Evolutionary conservation across 1,139 yeast genomes (phyloP).

Genomic region (Yamadazyma siamensis): DNA sequence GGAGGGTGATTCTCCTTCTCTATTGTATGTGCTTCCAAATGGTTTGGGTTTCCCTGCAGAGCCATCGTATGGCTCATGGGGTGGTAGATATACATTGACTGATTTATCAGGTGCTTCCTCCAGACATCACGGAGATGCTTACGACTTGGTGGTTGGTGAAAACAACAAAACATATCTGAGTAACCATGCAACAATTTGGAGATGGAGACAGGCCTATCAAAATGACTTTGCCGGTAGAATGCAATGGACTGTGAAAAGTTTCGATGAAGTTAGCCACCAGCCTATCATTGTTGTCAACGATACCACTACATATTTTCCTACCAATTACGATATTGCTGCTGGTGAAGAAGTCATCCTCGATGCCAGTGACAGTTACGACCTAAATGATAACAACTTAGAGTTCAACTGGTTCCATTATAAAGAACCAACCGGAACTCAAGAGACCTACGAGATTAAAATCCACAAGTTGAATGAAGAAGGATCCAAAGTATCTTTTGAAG

Average conservation of each 20-base stretch:
- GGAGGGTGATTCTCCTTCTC: conserved; percentile 27
- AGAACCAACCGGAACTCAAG: conserved; percentile 16
- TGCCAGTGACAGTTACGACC: conserved; percentile 18
- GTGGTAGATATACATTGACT: conserved; percentile 19
- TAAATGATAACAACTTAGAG: conserved; percentile 13
- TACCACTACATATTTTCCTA: conserved; percentile 12
- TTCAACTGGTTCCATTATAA: conserved; percentile 19
- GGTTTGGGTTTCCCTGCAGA: conserved; percentile 20
- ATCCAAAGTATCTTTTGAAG: conserved; percentile 13
- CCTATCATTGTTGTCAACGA: conserved; percentile 19
- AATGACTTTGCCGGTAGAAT: conserved; percentile 22
- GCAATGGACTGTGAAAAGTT: conserved; percentile 22
- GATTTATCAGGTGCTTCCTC: conserved; percentile 15
- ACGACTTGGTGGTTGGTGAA: conserved; percentile 17
- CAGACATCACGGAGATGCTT: conserved; percentile 18
- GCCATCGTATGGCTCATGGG: conserved; percentile 27
- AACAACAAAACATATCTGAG: conserved; percentile 14
- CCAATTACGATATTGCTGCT: conserved; percentile 8
- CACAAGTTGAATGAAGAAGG: conserved; percentile 11
- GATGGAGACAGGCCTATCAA: conserved; percentile 24
- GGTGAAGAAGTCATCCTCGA: conserved; percentile 14
- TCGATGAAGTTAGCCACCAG: conserved; percentile 12
- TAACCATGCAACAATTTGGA: conserved; percentile 22
- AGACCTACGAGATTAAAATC: conserved; percentile 13
- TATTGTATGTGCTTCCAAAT: conserved; percentile 20